phyloP scores from a whole-genome alignment of 1,139 yeast genomes.

The Saccharomyces hybrid region DNA sequence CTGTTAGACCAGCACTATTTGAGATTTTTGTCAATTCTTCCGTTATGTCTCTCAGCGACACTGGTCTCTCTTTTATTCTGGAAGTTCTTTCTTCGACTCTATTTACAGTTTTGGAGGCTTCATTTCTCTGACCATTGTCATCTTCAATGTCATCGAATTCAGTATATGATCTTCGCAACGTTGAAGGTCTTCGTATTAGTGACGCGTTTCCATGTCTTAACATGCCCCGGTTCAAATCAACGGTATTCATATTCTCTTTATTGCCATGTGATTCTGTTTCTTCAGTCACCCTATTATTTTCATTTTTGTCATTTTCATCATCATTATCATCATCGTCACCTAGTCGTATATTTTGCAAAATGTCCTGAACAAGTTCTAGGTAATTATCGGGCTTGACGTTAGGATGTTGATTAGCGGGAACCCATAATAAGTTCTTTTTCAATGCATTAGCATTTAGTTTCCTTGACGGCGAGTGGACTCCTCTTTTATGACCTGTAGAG shows the following conservation, averaged over 20 bases:
- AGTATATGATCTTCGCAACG: constrained; percentile 22
- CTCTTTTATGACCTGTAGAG: neutral
- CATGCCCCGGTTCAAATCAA: constrained; percentile 5
- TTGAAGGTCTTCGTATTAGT: constrained; percentile 23
- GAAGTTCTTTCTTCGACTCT: neutral
- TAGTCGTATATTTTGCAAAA: constrained; percentile 60
- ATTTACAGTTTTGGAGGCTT: neutral
- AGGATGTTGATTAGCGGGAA: constrained; percentile 87
- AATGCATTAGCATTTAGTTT: constrained; percentile 7
- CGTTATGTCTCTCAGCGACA: constrained; percentile 54
- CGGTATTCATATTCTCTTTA: constrained; percentile 4
- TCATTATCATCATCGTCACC: constrained; percentile 9
- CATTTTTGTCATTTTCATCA: constrained; percentile 2
- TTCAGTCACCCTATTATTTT: neutral
- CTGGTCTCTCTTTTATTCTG: neutral
- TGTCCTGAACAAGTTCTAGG: constrained; percentile 66
- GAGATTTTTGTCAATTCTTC: constrained; percentile 55
- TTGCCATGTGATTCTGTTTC: constrained; percentile 4
- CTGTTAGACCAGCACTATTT: constrained; percentile 59
- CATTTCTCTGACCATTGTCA: neutral
- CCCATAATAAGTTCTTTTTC: constrained; percentile 58
- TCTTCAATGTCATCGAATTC: constrained; percentile 16
- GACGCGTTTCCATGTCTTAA: constrained; percentile 3
- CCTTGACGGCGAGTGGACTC: neutral
- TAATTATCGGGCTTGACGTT: constrained; percentile 87